phyloP scores from a whole-genome alignment of 345 rosid genomes.

The Syzygium aromaticum region DNA sequence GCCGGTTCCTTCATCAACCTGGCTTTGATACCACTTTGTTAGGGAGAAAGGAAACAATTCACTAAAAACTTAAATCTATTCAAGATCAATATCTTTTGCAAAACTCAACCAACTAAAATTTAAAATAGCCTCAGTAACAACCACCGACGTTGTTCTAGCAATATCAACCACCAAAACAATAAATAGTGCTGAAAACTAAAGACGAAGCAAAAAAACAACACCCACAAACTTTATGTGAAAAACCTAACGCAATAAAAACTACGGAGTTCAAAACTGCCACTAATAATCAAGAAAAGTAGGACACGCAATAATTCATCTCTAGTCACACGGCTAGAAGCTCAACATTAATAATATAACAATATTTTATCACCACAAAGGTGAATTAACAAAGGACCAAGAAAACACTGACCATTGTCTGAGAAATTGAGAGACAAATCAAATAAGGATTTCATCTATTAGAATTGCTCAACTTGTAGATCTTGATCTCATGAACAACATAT shows the following conservation, averaged over 20 bases:
- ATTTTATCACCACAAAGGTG: background rate
- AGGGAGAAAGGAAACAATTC: background rate
- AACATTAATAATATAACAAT: background rate
- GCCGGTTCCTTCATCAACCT: background rate
- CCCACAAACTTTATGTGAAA: background rate
- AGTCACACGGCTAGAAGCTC: background rate
- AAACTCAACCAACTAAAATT: background rate
- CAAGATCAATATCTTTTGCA: background rate
- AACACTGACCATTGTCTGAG: background rate
- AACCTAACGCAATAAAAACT: background rate
- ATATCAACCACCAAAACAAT: background rate
- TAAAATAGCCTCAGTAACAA: background rate
- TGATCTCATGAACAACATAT: background rate
- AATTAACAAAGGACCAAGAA: background rate
- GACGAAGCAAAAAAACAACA: background rate
- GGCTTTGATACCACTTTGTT: background rate
- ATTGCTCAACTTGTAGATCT: background rate
- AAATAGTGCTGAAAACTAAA: background rate
- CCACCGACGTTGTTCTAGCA: background rate
- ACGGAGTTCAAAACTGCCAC: background rate
- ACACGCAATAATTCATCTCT: background rate
- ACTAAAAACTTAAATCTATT: background rate
- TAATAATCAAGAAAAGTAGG: background rate
- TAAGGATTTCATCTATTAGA: background rate
- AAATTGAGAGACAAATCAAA: background rate